Base-by-base conservation (phyloP, 352 stramenopile genomes). In the Sclerospora graminicola region DNA sequence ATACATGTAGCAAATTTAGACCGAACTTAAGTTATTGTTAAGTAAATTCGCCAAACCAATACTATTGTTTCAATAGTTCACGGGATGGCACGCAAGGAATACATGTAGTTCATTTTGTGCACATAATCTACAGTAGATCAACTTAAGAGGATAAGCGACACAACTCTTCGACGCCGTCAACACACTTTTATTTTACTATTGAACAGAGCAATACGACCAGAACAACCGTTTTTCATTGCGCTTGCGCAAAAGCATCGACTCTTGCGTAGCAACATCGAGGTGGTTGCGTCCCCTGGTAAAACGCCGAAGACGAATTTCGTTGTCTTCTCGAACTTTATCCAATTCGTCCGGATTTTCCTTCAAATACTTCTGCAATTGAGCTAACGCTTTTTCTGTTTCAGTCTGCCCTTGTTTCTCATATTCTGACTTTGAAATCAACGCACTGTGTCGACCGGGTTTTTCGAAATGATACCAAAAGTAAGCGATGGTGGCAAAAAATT, bases 381-480 rank as follows among this genome's bases (percentile, higher is more conserved):
- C 62, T 34, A 92, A 41, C 15, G 75, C 80, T 39, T 84, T 88
- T 45, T 85, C 73, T 4, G 80, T 92, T 57, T 85, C 76, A 1
- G 54, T 70, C 48, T 77, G 44, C 9, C 57, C 70, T 53, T 92
- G 75, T 24, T 63, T 60, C 40, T 83, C 66, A 47, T 69, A 92
- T 32, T 89, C 69, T 23, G 80, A 68, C 47, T 77, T 82, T 0
- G 74, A 80, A 42, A 92, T 89, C 26, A 92, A 55, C 14, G 47
- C 56, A 39, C 60, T 80, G 54, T 91, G 75, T 5, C 64, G 69
- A 8, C 79, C 79, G 4, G 65, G 63, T 38, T 57, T 69, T 47
- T 90, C 79, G 14, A 79, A 88, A 42, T 87, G 72, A 45, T 89
- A 91, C 79, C 79, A 91, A 37, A 82, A 91, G 65, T 84, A 91